Conservation (phyloP, 768 basidiomycete species). For the Agaricus subrufescens region DNA sequence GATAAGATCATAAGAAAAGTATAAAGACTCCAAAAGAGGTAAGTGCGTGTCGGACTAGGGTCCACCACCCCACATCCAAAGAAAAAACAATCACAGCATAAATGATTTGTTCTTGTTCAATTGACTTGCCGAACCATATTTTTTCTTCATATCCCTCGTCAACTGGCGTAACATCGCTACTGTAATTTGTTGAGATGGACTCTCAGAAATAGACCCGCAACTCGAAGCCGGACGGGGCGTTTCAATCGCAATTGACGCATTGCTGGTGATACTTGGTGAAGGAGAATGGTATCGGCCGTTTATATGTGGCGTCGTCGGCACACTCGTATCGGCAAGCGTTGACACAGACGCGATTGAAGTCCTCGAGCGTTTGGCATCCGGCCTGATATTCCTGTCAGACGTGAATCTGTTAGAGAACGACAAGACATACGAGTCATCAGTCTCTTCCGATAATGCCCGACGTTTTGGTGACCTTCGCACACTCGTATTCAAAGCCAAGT, state of each 20-base stretch:
- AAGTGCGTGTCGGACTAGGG: no score
- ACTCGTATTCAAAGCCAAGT: conserved; percentile 32
- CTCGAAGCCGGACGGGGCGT: conserved; percentile 16
- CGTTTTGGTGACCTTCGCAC: conserved; percentile 44
- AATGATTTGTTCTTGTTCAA: neutral
- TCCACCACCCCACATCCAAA: neutral
- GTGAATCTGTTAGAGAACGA: neutral
- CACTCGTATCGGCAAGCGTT: neutral
- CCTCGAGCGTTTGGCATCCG: conserved; percentile 11
- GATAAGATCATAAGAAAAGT: no score
- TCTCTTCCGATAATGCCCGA: conserved; percentile 37
- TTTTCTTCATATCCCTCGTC: conserved; percentile 49
- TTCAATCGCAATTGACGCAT: conserved; percentile 2
- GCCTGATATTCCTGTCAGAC: neutral
- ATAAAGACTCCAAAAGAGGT: no score
- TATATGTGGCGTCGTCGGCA: conserved; percentile 9
- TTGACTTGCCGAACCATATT: conserved; percentile 23
- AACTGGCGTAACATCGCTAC: conserved; percentile 62
- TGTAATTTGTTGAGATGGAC: conserved; percentile 42
- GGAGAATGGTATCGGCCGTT: conserved; percentile 9
- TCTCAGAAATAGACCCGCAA: conserved; percentile 38
- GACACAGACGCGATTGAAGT: neutral
- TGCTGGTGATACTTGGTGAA: conserved; percentile 10
- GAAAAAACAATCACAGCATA: neutral
- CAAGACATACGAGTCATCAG: conserved; percentile 33